These are phyloP conservation scores for Schoenoplectus triqueter DNA, from an alignment of 202 grass and related monocot species.

Conservation along the genomic window DNA sequence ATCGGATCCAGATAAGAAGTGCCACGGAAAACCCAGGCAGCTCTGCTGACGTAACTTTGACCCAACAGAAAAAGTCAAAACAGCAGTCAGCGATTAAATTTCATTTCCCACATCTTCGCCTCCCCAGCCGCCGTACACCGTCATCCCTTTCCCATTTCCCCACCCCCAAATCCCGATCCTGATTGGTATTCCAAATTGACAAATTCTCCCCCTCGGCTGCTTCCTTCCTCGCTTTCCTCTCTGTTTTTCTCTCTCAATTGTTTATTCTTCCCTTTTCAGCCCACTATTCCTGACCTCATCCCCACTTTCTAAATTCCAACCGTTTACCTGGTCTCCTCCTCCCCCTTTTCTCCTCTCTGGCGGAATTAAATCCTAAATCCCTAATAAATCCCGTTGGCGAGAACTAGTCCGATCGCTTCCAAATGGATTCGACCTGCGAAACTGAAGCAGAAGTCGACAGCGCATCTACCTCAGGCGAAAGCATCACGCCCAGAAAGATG, in stretches of 20 bases:
- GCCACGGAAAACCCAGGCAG: not conserved
- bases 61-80: conserved; percentile 18
- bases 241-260: not conserved
- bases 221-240: not conserved
- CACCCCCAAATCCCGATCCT: not conserved
- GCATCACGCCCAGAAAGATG: conserved; percentile 41
- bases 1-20: not conserved
- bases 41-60: conserved; percentile 15
- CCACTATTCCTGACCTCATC: conserved; percentile 36
- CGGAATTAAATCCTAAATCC: not conserved
- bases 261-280: conserved; percentile 22
- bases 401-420: conserved; percentile 9
- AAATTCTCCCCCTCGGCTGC: not conserved
- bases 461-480: conserved; percentile 36
- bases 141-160: not conserved
- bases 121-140: not conserved
- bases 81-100: not conserved
- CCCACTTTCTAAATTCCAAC: conserved; percentile 29
- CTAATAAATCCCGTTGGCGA: not conserved
- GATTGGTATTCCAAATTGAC: not conserved
- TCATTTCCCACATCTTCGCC: not conserved
- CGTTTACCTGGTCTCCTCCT: conserved; percentile 40
- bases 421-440: conserved; percentile 6
- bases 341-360: not conserved
- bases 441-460: conserved; percentile 23